Evolutionary conservation across 2,329 filamentous ascomycete species (phyloP), one percentile per base, ranked within the genome.

Genomic region (Lasiodiplodia hormozganensis): DNA sequence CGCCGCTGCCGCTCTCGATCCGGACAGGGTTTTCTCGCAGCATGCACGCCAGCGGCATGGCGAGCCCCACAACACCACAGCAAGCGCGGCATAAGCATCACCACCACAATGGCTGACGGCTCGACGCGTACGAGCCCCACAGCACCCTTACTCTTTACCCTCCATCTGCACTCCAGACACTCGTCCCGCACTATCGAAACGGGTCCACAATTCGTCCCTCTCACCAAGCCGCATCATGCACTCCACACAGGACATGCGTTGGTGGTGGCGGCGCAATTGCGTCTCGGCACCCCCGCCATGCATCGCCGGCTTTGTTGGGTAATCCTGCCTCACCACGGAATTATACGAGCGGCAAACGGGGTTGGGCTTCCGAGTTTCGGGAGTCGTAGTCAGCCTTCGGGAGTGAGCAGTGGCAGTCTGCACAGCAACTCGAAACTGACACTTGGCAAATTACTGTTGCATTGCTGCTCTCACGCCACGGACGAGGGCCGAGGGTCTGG

Each of bases 11-110:
- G 54, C 54, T 21, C 36, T 28, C 23, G 21, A 47, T 60, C 21
- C 57, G 8, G 36, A 28, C 57, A 23, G 23, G 57, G 43, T 12
- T 47, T 40, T 23, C 12, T 18, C 36, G 23, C 57, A 47, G 38
- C 40, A 34, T 52, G 47, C 47, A 64, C 60, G 31, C 18, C 60
- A 52, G n/a, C 47, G 23, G 43, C 60, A 52, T 31, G 43, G 31
- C 38, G 60, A 21, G 60, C 43, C 57, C 60, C 47, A 64, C 60
- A 64, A 64, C 60, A 64, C 60, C 58, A 62, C 23, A 31, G 40
- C 58, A 62, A 40, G 40, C 40, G 58, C 58, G 58, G 40, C 58
- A 28, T 43, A 43, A 43, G 12, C 58, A 62, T 62, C 58, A 62
- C 25, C 58, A 62, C 58, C 60, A 51, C 21, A 25, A 11, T 49